Conservation (phyloP, 176 grass and related monocot species). For the Oryza coarctata region DNA sequence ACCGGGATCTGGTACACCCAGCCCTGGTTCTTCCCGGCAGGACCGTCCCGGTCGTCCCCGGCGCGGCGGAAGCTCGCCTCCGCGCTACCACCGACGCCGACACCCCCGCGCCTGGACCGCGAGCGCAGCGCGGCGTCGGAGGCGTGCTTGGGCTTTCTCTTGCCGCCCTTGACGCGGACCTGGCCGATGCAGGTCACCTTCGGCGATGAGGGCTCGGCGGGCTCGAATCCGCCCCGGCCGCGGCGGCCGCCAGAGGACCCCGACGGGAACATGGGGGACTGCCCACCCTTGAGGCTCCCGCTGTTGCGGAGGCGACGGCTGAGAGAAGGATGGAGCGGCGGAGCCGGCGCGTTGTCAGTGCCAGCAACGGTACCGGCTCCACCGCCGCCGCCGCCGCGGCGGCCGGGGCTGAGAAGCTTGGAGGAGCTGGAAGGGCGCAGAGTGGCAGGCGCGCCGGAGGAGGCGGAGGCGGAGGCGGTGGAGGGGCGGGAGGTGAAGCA, state of each 20-base stretch:
- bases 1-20: conserved; percentile 96
- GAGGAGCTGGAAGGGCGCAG: conserved; percentile 44
- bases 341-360: conserved; percentile 12
- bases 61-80: conserved; percentile 80
- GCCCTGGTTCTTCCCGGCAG: conserved; percentile 67
- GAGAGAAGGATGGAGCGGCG: conserved; percentile 62
- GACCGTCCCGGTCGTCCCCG: conserved; percentile 48
- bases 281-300: conserved; percentile 85
- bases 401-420: conserved; percentile 68
- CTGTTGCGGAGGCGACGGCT: conserved; percentile 79
- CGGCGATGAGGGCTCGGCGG: conserved; percentile 81
- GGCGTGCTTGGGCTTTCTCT: conserved; percentile 58
- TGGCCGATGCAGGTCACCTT: conserved; percentile 98
- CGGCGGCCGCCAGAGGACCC: conserved; percentile 43
- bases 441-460: conserved; percentile 14
- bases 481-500: conserved; percentile 70
- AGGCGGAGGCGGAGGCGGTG: conserved; percentile 31
- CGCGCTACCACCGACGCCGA: conserved; percentile 8
- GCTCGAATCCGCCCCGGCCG: conserved; percentile 56
- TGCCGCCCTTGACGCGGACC: conserved; percentile 82
- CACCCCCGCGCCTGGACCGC: conserved; percentile 57
- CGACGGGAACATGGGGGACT: conserved; percentile 91
- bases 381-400: conserved; percentile 4
- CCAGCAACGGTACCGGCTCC: conserved; percentile 32
- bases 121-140: conserved; percentile 58